Evolutionary conservation across 2,329 filamentous ascomycete species (phyloP), one percentile per base, ranked within the genome.

Genomic region (Exophiala dermatitidis): DNA sequence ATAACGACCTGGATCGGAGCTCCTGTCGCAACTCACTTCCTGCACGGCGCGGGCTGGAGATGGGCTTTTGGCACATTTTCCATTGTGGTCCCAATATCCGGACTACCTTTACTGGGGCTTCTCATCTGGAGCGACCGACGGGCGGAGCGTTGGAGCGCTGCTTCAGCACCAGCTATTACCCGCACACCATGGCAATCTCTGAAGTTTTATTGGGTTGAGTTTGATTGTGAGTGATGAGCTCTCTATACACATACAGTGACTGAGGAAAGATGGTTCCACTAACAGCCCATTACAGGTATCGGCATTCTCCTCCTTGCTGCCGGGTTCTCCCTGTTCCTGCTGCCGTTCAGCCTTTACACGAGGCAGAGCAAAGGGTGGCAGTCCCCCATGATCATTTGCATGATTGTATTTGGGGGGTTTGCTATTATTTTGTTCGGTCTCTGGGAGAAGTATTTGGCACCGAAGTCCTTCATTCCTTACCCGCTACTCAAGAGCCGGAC

Each of bases 1-100:
- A 82, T 80, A 7, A 77, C 77, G 1, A 85, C 76, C 65, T 70
- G 77, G 50, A 74, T 78, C 10, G 74, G 77, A 0, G 72, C 70
- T 77, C 79, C n/a, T 78, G 49, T 52, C 10, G 76, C 77, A 0
- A 65, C 75, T 12, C 67, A 68, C 1, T 77, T 82, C 61, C 66
- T 78, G 40, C 62, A 69, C 0, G 69, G 72, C 1, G 68, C 74
- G 31, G 77, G 74, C 37, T 84, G 76, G 72, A 73, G 79, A 37
- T 85, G 82, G 82, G 80, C 72, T 1, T 85, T 79, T 82, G 80
- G 31, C 19, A 69, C 73, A 32, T 85, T 83, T 62, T 71, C 75
- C 46, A 80, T 86, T 58, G 70, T 85, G 52, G 73, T 77, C 0
- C 80, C 81, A 1, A 63, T 74, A 45, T 69, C 81, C 40, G 74